These are phyloP conservation scores for Gracilariopsis chorda DNA, from an alignment of 23 red algal species.

Conservation along the genomic window DNA sequence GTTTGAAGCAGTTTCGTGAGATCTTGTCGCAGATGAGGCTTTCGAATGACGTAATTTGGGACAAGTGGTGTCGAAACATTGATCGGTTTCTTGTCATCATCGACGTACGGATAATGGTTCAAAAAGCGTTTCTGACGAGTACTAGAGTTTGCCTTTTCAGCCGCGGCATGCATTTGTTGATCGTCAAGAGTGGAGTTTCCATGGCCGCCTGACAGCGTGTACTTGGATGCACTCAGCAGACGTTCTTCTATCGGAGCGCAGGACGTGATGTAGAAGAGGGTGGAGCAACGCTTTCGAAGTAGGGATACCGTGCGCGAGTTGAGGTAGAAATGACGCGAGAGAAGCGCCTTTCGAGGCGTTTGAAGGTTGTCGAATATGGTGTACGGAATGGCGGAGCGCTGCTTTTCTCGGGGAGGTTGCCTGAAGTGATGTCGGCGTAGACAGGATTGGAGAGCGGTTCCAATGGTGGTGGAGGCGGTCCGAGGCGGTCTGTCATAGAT, in stretches of 20 bases:
- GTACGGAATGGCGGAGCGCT: not conserved
- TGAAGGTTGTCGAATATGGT: not conserved
- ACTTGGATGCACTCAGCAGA: slow-evolving; percentile 29
- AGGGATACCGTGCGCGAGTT: not conserved
- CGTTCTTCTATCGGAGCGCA: not conserved
- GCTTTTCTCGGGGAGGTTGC: not conserved
- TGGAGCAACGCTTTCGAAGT: not conserved
- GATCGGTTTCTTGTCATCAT: not conserved
- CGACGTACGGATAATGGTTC: not conserved
- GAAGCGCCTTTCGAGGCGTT: not conserved
- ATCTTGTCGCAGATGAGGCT: not conserved
- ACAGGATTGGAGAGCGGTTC: not conserved
- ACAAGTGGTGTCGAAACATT: not conserved
- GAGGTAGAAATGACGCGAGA: slow-evolving; percentile 34
- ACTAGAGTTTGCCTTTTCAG: not conserved
- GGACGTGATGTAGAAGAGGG: slow-evolving; percentile 11
- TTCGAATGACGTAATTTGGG: slow-evolving; percentile 37
- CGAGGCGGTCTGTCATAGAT: slow-evolving; percentile 52
- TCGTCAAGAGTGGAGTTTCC: not conserved
- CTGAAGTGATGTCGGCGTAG: not conserved
- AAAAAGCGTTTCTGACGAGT: not conserved
- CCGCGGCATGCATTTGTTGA: not conserved
- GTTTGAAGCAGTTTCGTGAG: not conserved
- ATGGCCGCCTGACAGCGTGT: not conserved
- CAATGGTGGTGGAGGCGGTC: slow-evolving; percentile 39